phyloP scores from a whole-genome alignment of 805 yeast genomes.

The Metschnikowia vanudenii region DNA sequence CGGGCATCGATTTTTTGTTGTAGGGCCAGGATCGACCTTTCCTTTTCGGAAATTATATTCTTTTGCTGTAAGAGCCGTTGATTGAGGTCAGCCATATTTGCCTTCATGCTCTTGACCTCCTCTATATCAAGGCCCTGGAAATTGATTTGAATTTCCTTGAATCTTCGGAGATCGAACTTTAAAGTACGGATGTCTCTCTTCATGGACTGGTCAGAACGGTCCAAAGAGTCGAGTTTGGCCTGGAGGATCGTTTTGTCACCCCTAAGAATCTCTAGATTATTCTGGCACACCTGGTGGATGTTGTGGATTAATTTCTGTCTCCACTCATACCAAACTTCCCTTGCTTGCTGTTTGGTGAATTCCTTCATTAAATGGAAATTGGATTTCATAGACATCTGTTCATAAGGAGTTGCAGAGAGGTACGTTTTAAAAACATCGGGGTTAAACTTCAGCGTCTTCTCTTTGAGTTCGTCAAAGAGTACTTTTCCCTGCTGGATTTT shows the following conservation, averaged over 20 bases:
- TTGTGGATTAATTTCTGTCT: conserved; percentile 50
- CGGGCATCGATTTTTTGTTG: conserved; percentile 10
- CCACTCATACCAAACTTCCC: conserved; percentile 64
- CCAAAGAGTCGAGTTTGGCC: conserved; percentile 16
- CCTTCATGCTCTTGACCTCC: conserved; percentile 13
- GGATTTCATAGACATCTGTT: conserved; percentile 42
- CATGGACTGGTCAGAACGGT: conserved; percentile 13
- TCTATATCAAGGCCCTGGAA: conserved; percentile 19
- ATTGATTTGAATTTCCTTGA: conserved; percentile 18
- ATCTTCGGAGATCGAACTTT: conserved; percentile 8
- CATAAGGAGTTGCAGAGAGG: conserved; percentile 38
- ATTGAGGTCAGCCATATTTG: conserved; percentile 17
- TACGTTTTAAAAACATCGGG: conserved; percentile 52
- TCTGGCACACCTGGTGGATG: conserved; percentile 34
- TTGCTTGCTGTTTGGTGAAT: conserved; percentile 51
- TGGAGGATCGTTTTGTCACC: conserved; percentile 20
- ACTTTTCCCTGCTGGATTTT: conserved; percentile 50
- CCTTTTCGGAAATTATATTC: conserved; percentile 16
- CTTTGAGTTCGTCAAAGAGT: conserved; percentile 47
- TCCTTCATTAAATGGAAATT: conserved; percentile 51
- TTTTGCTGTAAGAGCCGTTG: conserved; percentile 16
- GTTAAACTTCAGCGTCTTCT: conserved; percentile 45
- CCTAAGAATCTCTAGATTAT: conserved; percentile 21
- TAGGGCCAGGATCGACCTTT: conserved; percentile 11
- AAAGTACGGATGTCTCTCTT: conserved; percentile 16